Conservation (phyloP, 345 rosid genomes). For the Camelina neglecta region DNA sequence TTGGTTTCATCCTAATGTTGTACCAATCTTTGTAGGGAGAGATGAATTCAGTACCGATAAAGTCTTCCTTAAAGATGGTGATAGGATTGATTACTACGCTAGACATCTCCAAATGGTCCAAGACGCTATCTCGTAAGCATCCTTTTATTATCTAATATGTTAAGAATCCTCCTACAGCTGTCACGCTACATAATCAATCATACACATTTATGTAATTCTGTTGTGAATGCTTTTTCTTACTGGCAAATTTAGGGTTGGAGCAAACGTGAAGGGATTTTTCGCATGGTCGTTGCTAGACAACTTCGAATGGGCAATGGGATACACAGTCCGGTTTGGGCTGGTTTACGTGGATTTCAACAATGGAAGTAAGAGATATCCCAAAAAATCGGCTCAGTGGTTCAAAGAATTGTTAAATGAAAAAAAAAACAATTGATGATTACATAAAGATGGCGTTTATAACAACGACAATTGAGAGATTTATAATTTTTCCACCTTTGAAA, state of each 20-base stretch:
- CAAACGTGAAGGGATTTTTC: slow-evolving; percentile 50
- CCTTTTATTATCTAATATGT: not conserved
- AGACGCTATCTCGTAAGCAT: slow-evolving; percentile 49
- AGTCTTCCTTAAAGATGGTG: slow-evolving; percentile 35
- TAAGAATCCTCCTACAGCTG: not conserved
- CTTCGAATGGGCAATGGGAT: slow-evolving; percentile 53
- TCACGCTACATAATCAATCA: not conserved
- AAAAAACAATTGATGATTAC: slow-evolving; percentile 36
- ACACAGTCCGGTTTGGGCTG: slow-evolving; percentile 48
- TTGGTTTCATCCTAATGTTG: not conserved
- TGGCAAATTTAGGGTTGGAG: slow-evolving; percentile 47
- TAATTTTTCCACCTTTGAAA: slow-evolving; percentile 17
- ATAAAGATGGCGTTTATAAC: no score
- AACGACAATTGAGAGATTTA: not conserved
- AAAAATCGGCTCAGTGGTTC: slow-evolving; percentile 46
- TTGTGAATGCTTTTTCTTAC: slow-evolving; percentile 9
- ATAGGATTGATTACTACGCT: slow-evolving; percentile 44
- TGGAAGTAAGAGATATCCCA: slow-evolving; percentile 44
- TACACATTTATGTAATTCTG: not conserved
- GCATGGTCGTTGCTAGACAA: slow-evolving; percentile 56
- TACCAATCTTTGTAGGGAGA: slow-evolving; percentile 36
- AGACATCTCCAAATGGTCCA: slow-evolving; percentile 46
- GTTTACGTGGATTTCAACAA: slow-evolving; percentile 49
- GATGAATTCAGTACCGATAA: slow-evolving; percentile 40
- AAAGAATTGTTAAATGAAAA: slow-evolving; percentile 26